A percentile compares a stretch with the other conserved stretches of the same genome.
Conservation (phyloP, 352 stramenopile genomes). For the Pythium graminicola region DNA sequence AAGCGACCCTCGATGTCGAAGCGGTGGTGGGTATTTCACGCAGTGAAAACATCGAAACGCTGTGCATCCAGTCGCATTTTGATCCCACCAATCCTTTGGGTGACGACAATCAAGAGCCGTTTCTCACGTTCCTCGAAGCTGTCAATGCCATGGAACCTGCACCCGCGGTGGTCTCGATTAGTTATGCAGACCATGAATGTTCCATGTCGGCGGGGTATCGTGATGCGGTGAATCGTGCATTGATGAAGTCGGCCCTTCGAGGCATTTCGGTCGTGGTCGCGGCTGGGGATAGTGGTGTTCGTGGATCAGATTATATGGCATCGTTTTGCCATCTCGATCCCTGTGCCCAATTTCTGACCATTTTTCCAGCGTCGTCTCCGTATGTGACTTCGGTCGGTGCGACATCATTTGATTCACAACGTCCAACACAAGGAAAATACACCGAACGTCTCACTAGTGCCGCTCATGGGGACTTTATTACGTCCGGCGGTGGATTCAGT, state of each 20-base stretch:
- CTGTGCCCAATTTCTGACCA: slow-evolving; percentile 56
- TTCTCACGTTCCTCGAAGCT: slow-evolving; percentile 71
- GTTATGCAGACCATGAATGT: slow-evolving; percentile 87
- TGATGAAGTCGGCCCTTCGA: slow-evolving; percentile 86
- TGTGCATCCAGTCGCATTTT: slow-evolving; percentile 54
- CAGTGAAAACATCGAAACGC: slow-evolving; percentile 42
- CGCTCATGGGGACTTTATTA: slow-evolving; percentile 69
- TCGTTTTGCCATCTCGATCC: slow-evolving; percentile 64
- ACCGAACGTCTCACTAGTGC: slow-evolving; percentile 78
- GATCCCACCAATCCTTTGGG: slow-evolving; percentile 38
- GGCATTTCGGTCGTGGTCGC: slow-evolving; percentile 85
- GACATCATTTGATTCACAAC: slow-evolving; percentile 35
- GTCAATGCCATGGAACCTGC: slow-evolving; percentile 62
- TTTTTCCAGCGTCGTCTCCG: slow-evolving; percentile 76
- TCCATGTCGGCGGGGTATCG: slow-evolving; percentile 69
- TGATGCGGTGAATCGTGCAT: slow-evolving; percentile 74
- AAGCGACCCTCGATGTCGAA: slow-evolving; percentile 68
- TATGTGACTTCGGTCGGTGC: slow-evolving; percentile 90
- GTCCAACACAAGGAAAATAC: slow-evolving; percentile 25
- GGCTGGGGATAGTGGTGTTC: slow-evolving; percentile 84
- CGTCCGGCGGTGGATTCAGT: slow-evolving; percentile 84
- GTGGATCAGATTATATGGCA: slow-evolving; percentile 54
- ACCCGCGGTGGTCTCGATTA: slow-evolving; percentile 84
- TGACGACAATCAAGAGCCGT: slow-evolving; percentile 80
- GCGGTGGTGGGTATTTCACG: slow-evolving; percentile 40